A percentile compares a stretch with the other conserved stretches of the same genome.
phyloP scores from a whole-genome alignment of 352 stramenopile genomes.

The Phytophthora sp. region DNA sequence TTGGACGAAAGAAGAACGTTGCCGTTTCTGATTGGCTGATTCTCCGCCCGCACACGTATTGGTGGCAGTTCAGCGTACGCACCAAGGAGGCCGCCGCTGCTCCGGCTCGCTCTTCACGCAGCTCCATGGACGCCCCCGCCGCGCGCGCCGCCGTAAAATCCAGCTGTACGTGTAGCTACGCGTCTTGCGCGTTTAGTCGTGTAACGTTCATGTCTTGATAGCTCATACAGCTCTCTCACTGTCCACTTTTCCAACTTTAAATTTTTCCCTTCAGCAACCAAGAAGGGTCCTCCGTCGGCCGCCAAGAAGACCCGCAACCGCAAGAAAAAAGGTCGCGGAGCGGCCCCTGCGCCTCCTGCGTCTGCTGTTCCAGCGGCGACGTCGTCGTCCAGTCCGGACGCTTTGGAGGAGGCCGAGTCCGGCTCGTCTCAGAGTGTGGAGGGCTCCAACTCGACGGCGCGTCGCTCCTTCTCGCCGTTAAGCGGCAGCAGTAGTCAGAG shows the following conservation, averaged over 20 bases:
- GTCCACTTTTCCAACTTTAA: conserved; percentile 2
- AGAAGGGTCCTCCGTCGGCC: conserved; percentile 9
- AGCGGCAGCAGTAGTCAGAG: conserved; percentile 32
- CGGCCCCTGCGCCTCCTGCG: conserved; percentile 6
- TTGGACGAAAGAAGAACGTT: conserved; percentile 17
- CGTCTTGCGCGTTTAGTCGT: too few relatives aligned
- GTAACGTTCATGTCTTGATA: background rate
- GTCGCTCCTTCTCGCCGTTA: conserved; percentile 39
- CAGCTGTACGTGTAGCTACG: conserved; percentile 26
- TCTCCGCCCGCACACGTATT: conserved; percentile 6
- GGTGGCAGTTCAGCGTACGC: conserved; percentile 18
- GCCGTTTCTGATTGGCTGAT: background rate
- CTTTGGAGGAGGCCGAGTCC: conserved; percentile 15
- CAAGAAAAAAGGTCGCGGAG: conserved; percentile 39
- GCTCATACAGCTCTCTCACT: background rate
- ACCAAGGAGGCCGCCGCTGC: background rate
- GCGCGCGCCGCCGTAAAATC: background rate
- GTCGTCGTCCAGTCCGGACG: conserved; percentile 24
- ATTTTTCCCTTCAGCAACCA: conserved; percentile 8
- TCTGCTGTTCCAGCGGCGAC: conserved; percentile 4
- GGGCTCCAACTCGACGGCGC: conserved; percentile 33
- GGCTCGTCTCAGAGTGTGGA: conserved; percentile 23
- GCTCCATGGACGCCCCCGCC: conserved; percentile 27
- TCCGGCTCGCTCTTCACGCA: conserved; percentile 16
- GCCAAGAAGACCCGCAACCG: conserved; percentile 37